These are phyloP conservation scores for Solanum pimpinellifolium DNA, from an alignment of 257 asterid genomes.

Conservation along the genomic window DNA sequence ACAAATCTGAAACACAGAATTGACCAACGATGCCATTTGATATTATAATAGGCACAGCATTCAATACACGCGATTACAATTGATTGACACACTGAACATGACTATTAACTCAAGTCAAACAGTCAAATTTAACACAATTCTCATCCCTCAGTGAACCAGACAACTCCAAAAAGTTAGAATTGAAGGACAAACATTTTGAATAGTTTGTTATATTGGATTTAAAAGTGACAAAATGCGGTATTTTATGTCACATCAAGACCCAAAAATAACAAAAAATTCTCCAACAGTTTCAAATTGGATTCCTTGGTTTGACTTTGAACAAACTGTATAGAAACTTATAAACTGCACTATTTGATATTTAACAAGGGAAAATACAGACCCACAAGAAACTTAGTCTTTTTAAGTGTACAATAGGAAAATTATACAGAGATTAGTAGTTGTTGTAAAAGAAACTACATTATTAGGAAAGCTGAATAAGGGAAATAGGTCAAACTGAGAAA, in stretches of 20 bases:
- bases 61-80: not conserved
- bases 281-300: not conserved
- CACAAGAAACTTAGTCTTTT: not conserved
- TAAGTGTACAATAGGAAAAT: not conserved
- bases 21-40: not conserved
- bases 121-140: not conserved
- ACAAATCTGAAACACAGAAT: not conserved
- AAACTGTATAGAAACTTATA: not conserved
- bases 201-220: not conserved
- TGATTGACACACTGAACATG: not conserved
- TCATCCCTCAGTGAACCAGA: not conserved
- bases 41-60: not conserved
- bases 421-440: not conserved
- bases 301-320: not conserved
- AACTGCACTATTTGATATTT: not conserved
- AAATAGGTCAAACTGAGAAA: not conserved
- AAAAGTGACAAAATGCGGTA: not conserved
- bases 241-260: not conserved
- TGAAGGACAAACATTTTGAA: not conserved
- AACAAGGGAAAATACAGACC: not conserved
- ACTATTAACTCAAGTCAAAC: not conserved
- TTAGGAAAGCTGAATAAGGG: not conserved
- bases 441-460: not conserved
- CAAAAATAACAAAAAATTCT: not conserved
- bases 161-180: not conserved